A percentile compares a stretch with the other conserved stretches of the same genome.
Conservation (phyloP, 2,329 filamentous ascomycete genomes). For the Mycosphaerella sp. region DNA sequence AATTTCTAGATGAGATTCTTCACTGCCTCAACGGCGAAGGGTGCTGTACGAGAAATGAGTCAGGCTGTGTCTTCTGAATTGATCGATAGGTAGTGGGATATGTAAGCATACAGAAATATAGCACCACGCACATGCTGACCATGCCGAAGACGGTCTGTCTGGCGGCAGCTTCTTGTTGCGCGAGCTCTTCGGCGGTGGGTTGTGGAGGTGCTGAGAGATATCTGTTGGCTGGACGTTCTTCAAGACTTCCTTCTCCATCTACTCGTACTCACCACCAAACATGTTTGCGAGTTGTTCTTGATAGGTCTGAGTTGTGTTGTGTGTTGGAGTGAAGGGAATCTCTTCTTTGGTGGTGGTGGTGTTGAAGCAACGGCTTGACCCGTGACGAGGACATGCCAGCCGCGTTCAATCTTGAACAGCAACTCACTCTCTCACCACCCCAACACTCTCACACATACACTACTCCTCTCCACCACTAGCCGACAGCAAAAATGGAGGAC, state of each 20-base stretch:
- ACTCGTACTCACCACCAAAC: conserved; percentile 1
- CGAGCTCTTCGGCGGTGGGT: conserved; percentile 63
- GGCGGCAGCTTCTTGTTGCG: conserved; percentile 59
- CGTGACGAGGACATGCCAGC: neutral
- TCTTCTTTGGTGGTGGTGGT: neutral
- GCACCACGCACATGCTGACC: conserved; percentile 56
- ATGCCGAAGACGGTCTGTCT: conserved; percentile 61
- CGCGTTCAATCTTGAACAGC: neutral
- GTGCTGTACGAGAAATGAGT: conserved; percentile 33
- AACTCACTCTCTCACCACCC: neutral
- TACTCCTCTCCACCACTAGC: neutral
- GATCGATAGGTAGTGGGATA: no score
- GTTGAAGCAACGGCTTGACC: neutral
- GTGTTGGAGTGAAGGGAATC: conserved; percentile 4
- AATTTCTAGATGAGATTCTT: conserved; percentile 40
- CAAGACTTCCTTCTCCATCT: no score
- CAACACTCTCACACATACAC: neutral
- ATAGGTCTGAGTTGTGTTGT: neutral
- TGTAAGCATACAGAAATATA: conserved; percentile 65
- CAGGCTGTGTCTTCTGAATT: conserved; percentile 2
- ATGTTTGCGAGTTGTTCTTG: neutral
- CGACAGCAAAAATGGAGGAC: conserved; percentile 37
- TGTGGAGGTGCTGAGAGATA: conserved; percentile 57
- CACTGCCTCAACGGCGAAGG: conserved; percentile 50
- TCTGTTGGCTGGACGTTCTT: neutral